Conservation (phyloP, 129 eudicot genomes). For the Erigeron canadensis region DNA sequence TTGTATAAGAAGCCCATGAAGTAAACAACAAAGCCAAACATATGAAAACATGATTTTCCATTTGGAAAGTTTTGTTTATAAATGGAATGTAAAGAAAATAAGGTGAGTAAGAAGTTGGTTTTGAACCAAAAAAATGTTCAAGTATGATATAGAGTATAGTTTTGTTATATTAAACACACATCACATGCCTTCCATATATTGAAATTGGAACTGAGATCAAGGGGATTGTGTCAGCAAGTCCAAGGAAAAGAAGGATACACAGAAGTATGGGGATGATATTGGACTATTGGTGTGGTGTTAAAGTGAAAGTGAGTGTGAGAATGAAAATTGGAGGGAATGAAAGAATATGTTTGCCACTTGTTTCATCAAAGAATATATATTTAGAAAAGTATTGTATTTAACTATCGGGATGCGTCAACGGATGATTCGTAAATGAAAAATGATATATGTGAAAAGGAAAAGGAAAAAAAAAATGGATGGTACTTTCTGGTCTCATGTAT, state of each 20-base stretch:
- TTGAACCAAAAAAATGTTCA: slow-evolving; percentile 14
- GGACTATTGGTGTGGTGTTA: slow-evolving; percentile 21
- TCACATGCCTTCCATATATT: slow-evolving; percentile 25
- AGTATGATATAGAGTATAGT: background rate
- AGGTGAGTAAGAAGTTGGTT: slow-evolving; percentile 19
- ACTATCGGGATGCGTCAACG: background rate
- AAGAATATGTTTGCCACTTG: slow-evolving; percentile 52
- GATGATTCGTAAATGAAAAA: background rate
- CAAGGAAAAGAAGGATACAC: slow-evolving; percentile 29
- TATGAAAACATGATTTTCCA: slow-evolving; percentile 30
- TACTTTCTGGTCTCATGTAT: too few species aligned
- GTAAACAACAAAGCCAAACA: slow-evolving; percentile 44
- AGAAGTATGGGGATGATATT: slow-evolving; percentile 16
- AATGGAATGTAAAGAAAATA: slow-evolving; percentile 5
- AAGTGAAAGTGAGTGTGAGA: slow-evolving; percentile 37
- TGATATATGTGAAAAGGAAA: too few species aligned
- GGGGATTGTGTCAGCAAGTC: slow-evolving; percentile 44
- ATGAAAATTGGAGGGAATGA: slow-evolving; percentile 25
- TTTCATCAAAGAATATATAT: slow-evolving; percentile 33
- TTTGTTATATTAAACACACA: slow-evolving; percentile 8
- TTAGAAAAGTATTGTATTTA: slow-evolving; percentile 5
- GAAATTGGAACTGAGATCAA: slow-evolving; percentile 25
- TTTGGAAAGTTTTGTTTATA: background rate
- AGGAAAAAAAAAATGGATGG: too few species aligned
- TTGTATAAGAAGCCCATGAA: slow-evolving; percentile 43